Conservation (phyloP, 1,284 basidiomycete genomes). For the Ustilago sp. region DNA sequence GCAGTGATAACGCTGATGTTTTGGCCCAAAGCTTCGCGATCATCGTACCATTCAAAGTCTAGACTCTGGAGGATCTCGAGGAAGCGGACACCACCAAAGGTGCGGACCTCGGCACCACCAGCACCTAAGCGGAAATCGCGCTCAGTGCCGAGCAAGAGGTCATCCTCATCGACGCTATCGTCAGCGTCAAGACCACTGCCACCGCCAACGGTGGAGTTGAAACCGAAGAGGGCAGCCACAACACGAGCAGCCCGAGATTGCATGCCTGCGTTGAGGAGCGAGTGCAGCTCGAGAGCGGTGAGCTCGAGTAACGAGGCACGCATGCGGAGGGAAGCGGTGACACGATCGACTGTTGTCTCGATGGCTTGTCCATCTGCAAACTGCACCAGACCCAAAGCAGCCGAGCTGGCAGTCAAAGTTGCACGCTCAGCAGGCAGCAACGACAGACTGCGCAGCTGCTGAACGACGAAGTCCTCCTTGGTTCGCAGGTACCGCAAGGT, state of each 20-base stretch:
- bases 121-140: constrained; percentile 47
- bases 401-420: constrained; percentile 30
- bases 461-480: constrained; percentile 87
- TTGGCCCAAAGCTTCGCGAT: constrained; percentile 72
- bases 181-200: constrained; percentile 22
- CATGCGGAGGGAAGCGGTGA: constrained; percentile 83
- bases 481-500: constrained; percentile 89
- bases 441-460: constrained; percentile 82
- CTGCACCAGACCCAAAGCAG: constrained; percentile 76
- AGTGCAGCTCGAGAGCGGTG: constrained; percentile 88
- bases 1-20: constrained; percentile 74
- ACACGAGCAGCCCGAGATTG: constrained; percentile 63
- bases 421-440: constrained; percentile 54
- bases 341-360: constrained; percentile 79
- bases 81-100: constrained; percentile 80
- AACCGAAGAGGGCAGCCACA: constrained; percentile 62
- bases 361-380: constrained; percentile 80
- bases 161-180: constrained; percentile 47
- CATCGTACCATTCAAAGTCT: constrained; percentile 88
- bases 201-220: constrained; percentile 39
- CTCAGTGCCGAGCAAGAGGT: constrained; percentile 41
- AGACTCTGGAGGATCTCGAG: constrained; percentile 88
- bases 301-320: constrained; percentile 88
- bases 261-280: constrained; percentile 79
- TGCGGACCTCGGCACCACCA: constrained; percentile 33